Evolutionary conservation across 345 rosid genomes (phyloP).

Genomic region (Citrus trifoliata): DNA sequence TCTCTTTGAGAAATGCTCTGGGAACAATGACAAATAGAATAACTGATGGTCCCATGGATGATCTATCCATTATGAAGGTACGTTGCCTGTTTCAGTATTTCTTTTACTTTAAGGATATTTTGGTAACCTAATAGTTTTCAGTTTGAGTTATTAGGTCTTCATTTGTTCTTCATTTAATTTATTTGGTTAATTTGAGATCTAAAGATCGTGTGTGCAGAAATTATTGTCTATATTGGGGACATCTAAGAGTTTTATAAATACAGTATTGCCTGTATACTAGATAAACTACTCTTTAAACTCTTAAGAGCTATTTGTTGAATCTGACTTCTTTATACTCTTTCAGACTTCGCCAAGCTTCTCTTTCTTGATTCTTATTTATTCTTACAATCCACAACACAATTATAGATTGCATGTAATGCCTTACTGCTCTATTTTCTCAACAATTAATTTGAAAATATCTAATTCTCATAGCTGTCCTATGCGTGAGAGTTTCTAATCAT

Average conservation of each 20-base stretch:
- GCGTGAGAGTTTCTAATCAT: background rate
- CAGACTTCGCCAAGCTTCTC: background rate
- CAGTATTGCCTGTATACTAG: background rate
- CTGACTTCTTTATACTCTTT: background rate
- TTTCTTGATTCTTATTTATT: background rate
- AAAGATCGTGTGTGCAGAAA: background rate
- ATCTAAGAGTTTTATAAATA: background rate
- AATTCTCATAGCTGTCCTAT: background rate
- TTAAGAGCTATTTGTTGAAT: background rate
- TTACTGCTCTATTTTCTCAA: background rate
- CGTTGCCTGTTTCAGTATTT: background rate
- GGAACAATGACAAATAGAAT: conserved; percentile 57
- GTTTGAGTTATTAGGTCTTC: background rate
- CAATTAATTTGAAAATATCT: background rate
- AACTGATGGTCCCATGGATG: conserved; percentile 89
- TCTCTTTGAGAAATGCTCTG: conserved; percentile 86
- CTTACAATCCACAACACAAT: background rate
- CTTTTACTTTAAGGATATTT: background rate
- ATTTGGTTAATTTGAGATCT: background rate
- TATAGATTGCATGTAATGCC: background rate
- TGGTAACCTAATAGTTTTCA: background rate
- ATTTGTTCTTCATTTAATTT: background rate
- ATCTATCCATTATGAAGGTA: conserved; percentile 93
- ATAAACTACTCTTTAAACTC: too few relatives aligned
- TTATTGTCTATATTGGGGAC: background rate